Evolutionary conservation across 257 asterid species (phyloP).

Genomic region (Petunia axillaris): DNA sequence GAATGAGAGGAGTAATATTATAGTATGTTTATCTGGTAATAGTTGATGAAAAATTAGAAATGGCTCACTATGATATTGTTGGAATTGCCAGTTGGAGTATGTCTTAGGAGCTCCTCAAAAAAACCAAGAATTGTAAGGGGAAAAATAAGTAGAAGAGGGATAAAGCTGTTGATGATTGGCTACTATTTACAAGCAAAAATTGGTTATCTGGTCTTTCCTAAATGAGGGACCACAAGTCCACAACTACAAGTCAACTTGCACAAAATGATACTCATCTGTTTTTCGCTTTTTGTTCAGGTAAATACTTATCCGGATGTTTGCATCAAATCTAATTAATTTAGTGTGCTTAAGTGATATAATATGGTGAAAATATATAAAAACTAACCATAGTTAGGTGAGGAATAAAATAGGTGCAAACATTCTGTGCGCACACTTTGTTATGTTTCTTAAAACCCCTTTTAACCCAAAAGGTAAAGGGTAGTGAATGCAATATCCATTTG

Average conservation of each 20-base stretch:
- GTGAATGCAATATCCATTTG: background rate
- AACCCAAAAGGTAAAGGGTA: background rate
- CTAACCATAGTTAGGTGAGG: too few species aligned
- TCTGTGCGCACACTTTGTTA: too few species aligned
- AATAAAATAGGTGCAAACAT: too few species aligned
- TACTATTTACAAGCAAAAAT: conserved; percentile 54
- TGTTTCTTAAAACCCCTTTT: background rate
- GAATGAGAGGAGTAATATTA: too few species aligned
- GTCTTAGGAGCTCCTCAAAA: conserved; percentile 22
- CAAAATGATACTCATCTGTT: background rate
- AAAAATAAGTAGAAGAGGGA: conserved; percentile 29
- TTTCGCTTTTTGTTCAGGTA: background rate
- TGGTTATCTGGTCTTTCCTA: conserved; percentile 46
- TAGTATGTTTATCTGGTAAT: background rate
- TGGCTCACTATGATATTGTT: conserved; percentile 9
- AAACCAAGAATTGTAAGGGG: background rate
- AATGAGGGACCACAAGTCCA: background rate
- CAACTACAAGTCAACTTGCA: background rate
- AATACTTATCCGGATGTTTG: too few species aligned
- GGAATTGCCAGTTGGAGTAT: conserved; percentile 21
- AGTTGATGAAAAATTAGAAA: background rate
- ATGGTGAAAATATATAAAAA: too few species aligned
- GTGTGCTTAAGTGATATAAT: too few species aligned
- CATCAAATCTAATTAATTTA: too few species aligned
- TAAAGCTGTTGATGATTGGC: conserved; percentile 52